Evolutionary conservation across 2,329 filamentous ascomycete species (phyloP).

Genomic region (Penicillium nordicum): DNA sequence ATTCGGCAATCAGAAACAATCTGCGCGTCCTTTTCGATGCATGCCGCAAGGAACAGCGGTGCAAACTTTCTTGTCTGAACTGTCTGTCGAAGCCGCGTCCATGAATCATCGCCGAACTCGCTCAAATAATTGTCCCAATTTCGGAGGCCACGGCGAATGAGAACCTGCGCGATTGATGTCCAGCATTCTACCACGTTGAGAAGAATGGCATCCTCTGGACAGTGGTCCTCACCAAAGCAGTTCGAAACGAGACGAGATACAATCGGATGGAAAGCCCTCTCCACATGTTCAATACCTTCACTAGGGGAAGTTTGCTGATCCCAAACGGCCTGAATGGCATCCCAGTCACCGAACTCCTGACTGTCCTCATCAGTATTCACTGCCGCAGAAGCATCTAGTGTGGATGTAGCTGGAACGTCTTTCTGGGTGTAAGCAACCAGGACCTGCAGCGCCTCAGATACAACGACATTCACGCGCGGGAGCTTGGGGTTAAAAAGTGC

Average conservation of each 20-base stretch:
- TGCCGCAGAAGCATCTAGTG: slow-evolving; percentile 18
- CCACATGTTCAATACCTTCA: slow-evolving; percentile 32
- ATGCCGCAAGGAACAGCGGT: slow-evolving; percentile 45
- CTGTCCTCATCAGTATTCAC: slow-evolving; percentile 54
- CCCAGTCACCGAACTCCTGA: slow-evolving; percentile 62
- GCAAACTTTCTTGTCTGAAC: slow-evolving; percentile 48
- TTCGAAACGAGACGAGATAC: slow-evolving; percentile 57
- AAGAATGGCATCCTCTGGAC: slow-evolving; percentile 54
- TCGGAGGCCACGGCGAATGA: slow-evolving; percentile 46
- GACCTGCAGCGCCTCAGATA: slow-evolving; percentile 51
- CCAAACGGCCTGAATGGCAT: slow-evolving; percentile 50
- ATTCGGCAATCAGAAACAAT: slow-evolving; percentile 46
- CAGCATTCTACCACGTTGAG: slow-evolving; percentile 54
- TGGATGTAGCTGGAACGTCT: slow-evolving; percentile 22
- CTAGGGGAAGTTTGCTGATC: slow-evolving; percentile 27
- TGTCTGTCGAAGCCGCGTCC: slow-evolving; percentile 46
- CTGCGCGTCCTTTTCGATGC: slow-evolving; percentile 42
- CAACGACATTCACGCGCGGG: slow-evolving; percentile 43
- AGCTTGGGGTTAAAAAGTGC: slow-evolving; percentile 52
- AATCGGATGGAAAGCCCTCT: slow-evolving; percentile 47
- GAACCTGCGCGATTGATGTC: slow-evolving; percentile 48
- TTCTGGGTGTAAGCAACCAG: slow-evolving; percentile 43
- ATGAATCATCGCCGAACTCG: slow-evolving; percentile 51
- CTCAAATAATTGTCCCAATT: slow-evolving; percentile 58
- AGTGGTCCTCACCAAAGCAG: slow-evolving; percentile 57